Conservation (phyloP, 2,329 filamentous ascomycete species). For the Fusarium zealandicum region DNA sequence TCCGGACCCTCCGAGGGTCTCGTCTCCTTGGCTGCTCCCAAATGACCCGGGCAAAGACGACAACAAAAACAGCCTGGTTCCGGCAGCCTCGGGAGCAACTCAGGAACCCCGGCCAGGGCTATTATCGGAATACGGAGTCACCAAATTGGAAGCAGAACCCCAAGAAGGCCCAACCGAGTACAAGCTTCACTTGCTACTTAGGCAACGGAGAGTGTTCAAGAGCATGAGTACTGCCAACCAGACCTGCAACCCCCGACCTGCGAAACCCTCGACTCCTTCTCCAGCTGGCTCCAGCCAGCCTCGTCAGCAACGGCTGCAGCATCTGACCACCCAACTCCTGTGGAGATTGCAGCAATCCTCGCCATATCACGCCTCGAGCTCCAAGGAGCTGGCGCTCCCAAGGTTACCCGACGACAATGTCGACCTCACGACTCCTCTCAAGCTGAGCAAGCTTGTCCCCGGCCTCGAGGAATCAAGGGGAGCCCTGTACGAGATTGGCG, state of each 20-base stretch:
- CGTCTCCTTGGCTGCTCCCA: constrained; percentile 84
- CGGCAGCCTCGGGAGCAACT: constrained; percentile 38
- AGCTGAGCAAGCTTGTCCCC: constrained; percentile 68
- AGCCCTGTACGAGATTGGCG: constrained; percentile 94
- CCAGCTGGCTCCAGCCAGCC: constrained; percentile 66
- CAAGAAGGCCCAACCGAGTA: constrained; percentile 96
- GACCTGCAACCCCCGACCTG: constrained; percentile 18
- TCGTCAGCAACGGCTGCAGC: constrained; percentile 83
- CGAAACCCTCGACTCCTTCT: constrained; percentile 41
- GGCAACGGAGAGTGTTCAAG: constrained; percentile 76
- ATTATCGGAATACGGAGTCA: constrained; percentile 69
- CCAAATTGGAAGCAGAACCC: constrained; percentile 85
- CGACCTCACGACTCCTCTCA: constrained; percentile 55
- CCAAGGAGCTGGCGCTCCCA: constrained; percentile 76
- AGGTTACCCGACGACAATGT: constrained; percentile 71
- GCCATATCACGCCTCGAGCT: constrained; percentile 83
- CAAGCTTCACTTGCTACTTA: constrained; percentile 88
- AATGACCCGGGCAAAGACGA: constrained; percentile 51
- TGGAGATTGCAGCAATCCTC: constrained; percentile 97
- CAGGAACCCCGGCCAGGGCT: constrained; percentile 46
- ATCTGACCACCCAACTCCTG: constrained; percentile 91
- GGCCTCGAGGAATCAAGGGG: constrained; percentile 93
- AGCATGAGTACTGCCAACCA: constrained; percentile 67
- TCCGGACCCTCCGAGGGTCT: constrained; percentile 83
- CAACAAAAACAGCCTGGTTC: constrained; percentile 37